Evolutionary conservation across 345 rosid genomes (phyloP), one percentile per base, ranked within the genome.

Genomic region (Erodium maritimum): DNA sequence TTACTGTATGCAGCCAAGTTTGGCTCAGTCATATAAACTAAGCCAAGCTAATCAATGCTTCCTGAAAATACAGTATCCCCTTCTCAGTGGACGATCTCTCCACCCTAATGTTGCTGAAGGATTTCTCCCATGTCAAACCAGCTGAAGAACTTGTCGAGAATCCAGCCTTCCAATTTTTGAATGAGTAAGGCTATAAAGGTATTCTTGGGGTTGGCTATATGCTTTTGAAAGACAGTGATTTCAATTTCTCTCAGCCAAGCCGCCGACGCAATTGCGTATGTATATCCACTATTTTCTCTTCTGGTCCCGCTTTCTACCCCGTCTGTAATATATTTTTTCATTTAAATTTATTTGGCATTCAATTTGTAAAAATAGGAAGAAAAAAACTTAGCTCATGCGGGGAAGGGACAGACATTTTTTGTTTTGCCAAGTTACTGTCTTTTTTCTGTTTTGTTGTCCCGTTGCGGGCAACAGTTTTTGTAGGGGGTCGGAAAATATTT

Each of bases 141-240:
- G 45, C 76, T 5, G 23, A 24, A 19, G 61, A 64, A 8, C 69
- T 72, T 67, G 21, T 54, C 0, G 61, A 72, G 58, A 64, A 64
- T 21, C 55, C 69, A 19, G 64, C 56, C 69, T 71, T 71, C 62
- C 65, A 67, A 23, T 71, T 71, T 63, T 67, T 71, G 67, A 58
- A 48, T 42, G 68, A 71, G 20, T 71, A 56, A 63, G 71, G 59
- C 57, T n/a, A 51, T 3, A n/a, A n/a, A n/a, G 54, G 21, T 51
- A 10, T 51, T 17, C 54, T 29, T 29, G 37, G 9, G n/a, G n/a
- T n/a, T n/a, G n/a, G n/a, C n/a, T n/a, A n/a, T n/a, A n/a, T n/a
- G n/a, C n/a, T n/a, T n/a, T n/a, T 4, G 3, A 46, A 46, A 10
- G 14, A 10, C n/a, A 17, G 5, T 17, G 51, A 46, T 2, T 11